Conservation (phyloP, 768 basidiomycete genomes). For the Xanthoconium purpureum region DNA sequence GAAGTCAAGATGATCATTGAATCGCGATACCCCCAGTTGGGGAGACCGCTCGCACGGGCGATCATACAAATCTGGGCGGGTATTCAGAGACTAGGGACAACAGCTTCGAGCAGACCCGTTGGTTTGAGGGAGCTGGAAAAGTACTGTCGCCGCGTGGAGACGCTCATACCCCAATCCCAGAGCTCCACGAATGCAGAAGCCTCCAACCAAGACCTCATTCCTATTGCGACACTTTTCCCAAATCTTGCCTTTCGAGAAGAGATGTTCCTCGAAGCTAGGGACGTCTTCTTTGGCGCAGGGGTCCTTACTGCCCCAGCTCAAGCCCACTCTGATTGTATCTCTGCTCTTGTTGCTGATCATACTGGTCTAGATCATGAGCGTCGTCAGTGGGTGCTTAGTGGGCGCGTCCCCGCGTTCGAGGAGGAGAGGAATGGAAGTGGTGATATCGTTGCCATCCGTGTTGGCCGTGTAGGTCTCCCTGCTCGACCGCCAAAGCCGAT, state of each 20-base stretch:
- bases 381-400: conserved; percentile 63
- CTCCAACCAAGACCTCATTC: conserved; percentile 21
- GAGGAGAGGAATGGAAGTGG: conserved; percentile 69
- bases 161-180: conserved; percentile 51
- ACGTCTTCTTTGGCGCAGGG: conserved; percentile 85
- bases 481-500: conserved; percentile 40
- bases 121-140: conserved; percentile 82
- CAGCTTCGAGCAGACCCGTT: conserved; percentile 54
- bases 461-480: conserved; percentile 61
- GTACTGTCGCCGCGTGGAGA: conserved; percentile 72
- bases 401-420: conserved; percentile 64
- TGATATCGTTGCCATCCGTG: conserved; percentile 49
- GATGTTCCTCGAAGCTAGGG: conserved; percentile 82
- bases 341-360: conserved; percentile 52
- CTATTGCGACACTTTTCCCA: conserved; percentile 51
- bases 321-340: conserved; percentile 48
- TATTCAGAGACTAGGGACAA: conserved; percentile 49
- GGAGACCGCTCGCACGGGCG: conserved; percentile 42
- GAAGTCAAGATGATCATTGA: conserved; percentile 74
- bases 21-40: conserved; percentile 62
- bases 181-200: conserved; percentile 41
- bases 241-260: conserved; percentile 82
- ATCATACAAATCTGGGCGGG: conserved; percentile 70
- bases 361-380: conserved; percentile 70
- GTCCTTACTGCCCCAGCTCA: conserved; percentile 50